Conservation (phyloP, 73 alveolate species). For the Stentor coeruleus region DNA sequence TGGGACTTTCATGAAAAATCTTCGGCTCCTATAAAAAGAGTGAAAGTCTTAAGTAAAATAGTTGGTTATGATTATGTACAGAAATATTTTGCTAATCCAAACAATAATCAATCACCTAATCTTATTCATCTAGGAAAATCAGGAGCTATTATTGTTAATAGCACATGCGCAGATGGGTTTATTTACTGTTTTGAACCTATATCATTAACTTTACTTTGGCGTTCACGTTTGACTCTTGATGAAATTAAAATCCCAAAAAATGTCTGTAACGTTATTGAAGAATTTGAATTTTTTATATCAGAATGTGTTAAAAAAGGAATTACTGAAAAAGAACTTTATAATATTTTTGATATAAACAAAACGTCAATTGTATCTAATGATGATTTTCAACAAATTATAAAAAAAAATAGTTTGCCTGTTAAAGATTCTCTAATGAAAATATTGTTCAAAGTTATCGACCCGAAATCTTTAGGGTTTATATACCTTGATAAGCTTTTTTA, state of each 20-base stretch:
- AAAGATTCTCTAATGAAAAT: not conserved
- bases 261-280: not conserved
- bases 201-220: constrained; percentile 51
- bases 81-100: constrained; percentile 26
- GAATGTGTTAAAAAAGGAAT: constrained; percentile 1
- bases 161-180: constrained; percentile 57
- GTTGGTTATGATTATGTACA: constrained; percentile 41
- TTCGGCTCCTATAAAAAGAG: constrained; percentile 41
- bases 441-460: not conserved
- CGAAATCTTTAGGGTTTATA: not conserved
- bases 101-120: constrained; percentile 40
- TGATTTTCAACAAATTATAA: constrained; percentile 19
- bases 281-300: not conserved
- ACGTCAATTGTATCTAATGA: constrained; percentile 35
- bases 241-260: not conserved
- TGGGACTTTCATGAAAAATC: constrained; percentile 49
- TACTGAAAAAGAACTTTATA: constrained; percentile 27
- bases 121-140: constrained; percentile 37
- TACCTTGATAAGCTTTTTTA: not conserved
- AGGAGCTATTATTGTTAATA: constrained; percentile 38
- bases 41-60: constrained; percentile 46
- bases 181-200: constrained; percentile 58
- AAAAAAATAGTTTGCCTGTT: not conserved
- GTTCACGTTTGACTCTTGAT: constrained; percentile 26
- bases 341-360: constrained; percentile 30